Conservation (phyloP, 306 rosid genomes). For the Adenanthera pavonina region DNA sequence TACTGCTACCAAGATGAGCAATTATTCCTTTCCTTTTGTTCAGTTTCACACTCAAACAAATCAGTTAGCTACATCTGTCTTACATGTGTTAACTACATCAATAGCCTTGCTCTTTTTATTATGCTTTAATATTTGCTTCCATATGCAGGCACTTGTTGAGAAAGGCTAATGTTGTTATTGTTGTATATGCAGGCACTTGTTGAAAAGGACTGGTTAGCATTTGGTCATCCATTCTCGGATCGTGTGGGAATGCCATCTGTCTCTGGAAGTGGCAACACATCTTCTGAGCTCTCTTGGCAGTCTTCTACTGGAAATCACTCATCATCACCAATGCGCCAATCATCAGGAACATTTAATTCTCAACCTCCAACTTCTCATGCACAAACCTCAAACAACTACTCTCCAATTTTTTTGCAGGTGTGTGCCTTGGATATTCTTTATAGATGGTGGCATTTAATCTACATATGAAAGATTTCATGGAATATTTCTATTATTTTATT, state of each 20-base stretch:
- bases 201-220: constrained; percentile 98
- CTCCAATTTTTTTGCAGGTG: constrained; percentile 98
- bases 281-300: constrained; percentile 81
- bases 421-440: constrained; percentile 38
- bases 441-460: constrained; percentile 9
- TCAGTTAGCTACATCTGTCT: constrained; percentile 17
- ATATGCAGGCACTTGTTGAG: constrained; percentile 84
- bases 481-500: neutral
- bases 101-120: constrained; percentile 31
- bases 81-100: constrained; percentile 14
- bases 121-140: constrained; percentile 24
- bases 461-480: neutral
- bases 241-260: constrained; percentile 74
- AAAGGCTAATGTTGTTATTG: constrained; percentile 55
- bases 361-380: constrained; percentile 72
- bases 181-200: constrained; percentile 70
- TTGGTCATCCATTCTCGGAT: constrained; percentile 96
- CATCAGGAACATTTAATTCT: constrained; percentile 68
- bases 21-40: constrained; percentile 5
- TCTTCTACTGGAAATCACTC: constrained; percentile 59
- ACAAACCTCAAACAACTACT: constrained; percentile 70
- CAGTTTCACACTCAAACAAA: constrained; percentile 8
- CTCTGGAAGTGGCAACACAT: constrained; percentile 57
- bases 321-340: constrained; percentile 75
- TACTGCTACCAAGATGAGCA: constrained; percentile 10